A percentile compares a stretch with the other conserved stretches of the same genome.
Conservation (phyloP, 1,284 basidiomycete genomes). For the Ganoderma lucidum region DNA sequence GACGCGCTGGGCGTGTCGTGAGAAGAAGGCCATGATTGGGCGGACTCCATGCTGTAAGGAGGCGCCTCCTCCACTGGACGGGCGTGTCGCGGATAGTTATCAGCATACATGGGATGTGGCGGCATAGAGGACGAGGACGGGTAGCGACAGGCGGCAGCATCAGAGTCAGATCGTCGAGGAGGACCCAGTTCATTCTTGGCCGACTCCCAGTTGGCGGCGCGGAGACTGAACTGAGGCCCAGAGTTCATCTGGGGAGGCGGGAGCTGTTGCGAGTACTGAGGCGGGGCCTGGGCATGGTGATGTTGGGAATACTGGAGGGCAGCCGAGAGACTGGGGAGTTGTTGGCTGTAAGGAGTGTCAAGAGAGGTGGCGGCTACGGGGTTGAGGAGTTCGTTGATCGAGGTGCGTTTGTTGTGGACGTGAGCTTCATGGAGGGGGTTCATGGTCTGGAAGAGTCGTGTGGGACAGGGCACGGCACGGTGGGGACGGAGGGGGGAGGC, state of each 20-base stretch:
- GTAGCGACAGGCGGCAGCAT: slow-evolving; percentile 37
- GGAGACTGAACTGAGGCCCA: slow-evolving; percentile 47
- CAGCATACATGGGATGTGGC: slow-evolving; percentile 35
- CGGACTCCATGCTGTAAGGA: slow-evolving; percentile 39
- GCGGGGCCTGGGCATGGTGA: slow-evolving; percentile 30
- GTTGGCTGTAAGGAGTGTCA: slow-evolving; percentile 43
- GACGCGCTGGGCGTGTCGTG: slow-evolving; percentile 39
- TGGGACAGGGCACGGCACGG: slow-evolving; percentile 25
- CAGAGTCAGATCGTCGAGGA: slow-evolving; percentile 30
- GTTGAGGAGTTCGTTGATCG: slow-evolving; percentile 61
- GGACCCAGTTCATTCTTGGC: slow-evolving; percentile 32
- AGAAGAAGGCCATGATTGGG: slow-evolving; percentile 37
- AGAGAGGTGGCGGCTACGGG: slow-evolving; percentile 45
- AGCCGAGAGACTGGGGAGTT: slow-evolving; percentile 51
- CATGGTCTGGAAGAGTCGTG: slow-evolving; percentile 42
- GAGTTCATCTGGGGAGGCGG: slow-evolving; percentile 33
- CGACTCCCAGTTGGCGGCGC: slow-evolving; percentile 53
- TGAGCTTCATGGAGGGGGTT: slow-evolving; percentile 54
- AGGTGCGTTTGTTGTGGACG: slow-evolving; percentile 54
- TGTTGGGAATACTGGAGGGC: slow-evolving; percentile 38
- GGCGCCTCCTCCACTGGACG: slow-evolving; percentile 36
- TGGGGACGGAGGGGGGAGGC: slow-evolving; percentile 19
- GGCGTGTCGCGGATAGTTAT: slow-evolving; percentile 35
- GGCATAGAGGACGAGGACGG: slow-evolving; percentile 28
- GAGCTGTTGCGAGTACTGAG: slow-evolving; percentile 29